These are phyloP conservation scores for Aquilaria malaccensis DNA, from an alignment of 345 rosid species.

Conservation along the genomic window DNA sequence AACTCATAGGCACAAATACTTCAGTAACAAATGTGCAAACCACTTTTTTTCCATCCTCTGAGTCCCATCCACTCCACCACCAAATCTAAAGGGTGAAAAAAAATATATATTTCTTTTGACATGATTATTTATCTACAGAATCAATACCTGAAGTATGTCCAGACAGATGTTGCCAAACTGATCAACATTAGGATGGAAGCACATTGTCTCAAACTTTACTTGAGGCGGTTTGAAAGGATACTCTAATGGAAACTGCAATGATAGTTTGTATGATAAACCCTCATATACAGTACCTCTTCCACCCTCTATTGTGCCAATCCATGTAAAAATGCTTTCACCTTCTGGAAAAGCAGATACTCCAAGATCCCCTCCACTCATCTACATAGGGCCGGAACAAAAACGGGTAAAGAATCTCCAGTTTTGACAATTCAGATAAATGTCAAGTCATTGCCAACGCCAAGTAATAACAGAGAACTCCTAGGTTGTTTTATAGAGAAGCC, in stretches of 20 bases:
- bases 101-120: no score
- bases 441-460: no score
- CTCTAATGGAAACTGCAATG: constrained; percentile 49
- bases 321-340: constrained; percentile 52
- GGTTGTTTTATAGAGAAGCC: no score
- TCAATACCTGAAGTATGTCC: constrained; percentile 63
- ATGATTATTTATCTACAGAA: background rate
- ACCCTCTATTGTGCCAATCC: constrained; percentile 61
- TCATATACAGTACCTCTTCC: constrained; percentile 56
- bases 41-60: no score
- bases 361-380: constrained; percentile 60
- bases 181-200: constrained; percentile 74
- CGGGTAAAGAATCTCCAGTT: background rate
- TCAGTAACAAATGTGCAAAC: no score
- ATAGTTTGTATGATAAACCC: constrained; percentile 58
- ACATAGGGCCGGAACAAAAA: background rate
- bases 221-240: constrained; percentile 69
- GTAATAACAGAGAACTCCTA: no score
- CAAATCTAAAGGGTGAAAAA: no score
- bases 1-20: no score
- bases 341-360: constrained; percentile 73
- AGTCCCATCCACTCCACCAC: no score
- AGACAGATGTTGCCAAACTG: constrained; percentile 61
- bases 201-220: constrained; percentile 57
- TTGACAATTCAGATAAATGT: no score